A percentile compares a stretch with the other conserved stretches of the same genome.
phyloP scores from a whole-genome alignment of 2,329 filamentous ascomycete species.

The Sclerotinia sclerotiorum region DNA sequence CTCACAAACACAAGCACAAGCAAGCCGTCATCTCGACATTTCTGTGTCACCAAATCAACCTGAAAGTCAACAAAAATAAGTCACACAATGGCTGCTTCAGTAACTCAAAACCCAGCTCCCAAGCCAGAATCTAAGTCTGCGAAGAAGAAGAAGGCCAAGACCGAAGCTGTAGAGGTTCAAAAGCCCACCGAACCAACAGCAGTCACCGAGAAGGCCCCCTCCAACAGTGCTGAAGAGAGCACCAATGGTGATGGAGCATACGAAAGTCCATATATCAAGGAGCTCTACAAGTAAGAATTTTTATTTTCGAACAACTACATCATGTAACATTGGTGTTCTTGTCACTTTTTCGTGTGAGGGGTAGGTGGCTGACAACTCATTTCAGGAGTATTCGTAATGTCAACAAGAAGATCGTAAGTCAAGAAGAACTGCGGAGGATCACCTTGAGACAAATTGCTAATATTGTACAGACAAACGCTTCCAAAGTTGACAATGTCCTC shows the following conservation, averaged over 20 bases:
- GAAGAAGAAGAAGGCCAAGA: slow-evolving; percentile 68
- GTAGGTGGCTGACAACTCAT: slow-evolving; percentile 20
- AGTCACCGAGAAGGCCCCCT: slow-evolving; percentile 51
- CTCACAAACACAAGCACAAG: background rate
- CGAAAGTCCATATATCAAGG: slow-evolving; percentile 80
- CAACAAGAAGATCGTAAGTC: slow-evolving; percentile 87
- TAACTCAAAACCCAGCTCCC: slow-evolving; percentile 62
- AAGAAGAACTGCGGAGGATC: background rate
- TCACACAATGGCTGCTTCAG: slow-evolving; percentile 60
- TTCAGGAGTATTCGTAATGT: slow-evolving; percentile 83
- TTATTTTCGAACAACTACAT: background rate
- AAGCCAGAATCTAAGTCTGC: slow-evolving; percentile 64
- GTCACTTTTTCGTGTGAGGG: background rate
- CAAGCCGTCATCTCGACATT: slow-evolving; percentile 1
- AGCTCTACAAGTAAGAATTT: slow-evolving; percentile 79
- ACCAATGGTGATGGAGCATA: slow-evolving; percentile 52
- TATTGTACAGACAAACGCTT: slow-evolving; percentile 60
- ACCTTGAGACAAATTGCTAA: slow-evolving; percentile 27
- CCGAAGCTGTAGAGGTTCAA: slow-evolving; percentile 45
- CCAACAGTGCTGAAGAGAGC: slow-evolving; percentile 47
- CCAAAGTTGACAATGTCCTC: slow-evolving; percentile 70
- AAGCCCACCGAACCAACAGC: slow-evolving; percentile 54
- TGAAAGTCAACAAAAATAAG: slow-evolving; percentile 1
- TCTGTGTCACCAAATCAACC: slow-evolving; percentile 23
- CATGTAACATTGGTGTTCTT: slow-evolving; percentile 6